phyloP scores from a whole-genome alignment of 2,329 filamentous ascomycete species.

The Trichoderma pleuroti region DNA sequence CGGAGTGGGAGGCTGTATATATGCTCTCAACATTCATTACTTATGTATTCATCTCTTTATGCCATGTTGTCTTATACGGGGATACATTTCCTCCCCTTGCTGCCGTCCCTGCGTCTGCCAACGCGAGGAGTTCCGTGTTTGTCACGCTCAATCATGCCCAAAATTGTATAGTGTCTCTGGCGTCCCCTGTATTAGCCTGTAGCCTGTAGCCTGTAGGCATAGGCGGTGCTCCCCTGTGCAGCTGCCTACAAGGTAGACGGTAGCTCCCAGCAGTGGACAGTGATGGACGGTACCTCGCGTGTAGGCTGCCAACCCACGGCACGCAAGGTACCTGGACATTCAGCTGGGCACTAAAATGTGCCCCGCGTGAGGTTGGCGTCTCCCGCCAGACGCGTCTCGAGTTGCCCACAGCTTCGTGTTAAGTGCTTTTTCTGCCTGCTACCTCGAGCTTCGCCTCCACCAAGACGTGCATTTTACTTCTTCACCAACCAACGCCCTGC shows the following conservation, averaged over 20 bases:
- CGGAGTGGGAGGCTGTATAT: background rate
- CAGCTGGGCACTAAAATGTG: background rate
- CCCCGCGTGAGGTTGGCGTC: slow-evolving; percentile 34
- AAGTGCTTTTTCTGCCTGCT: slow-evolving; percentile 20
- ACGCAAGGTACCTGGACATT: background rate
- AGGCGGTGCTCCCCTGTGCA: background rate
- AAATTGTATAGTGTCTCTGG: background rate
- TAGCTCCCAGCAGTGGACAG: background rate
- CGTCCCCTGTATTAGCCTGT: too few relatives aligned
- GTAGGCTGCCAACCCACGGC: background rate
- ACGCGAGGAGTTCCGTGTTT: background rate
- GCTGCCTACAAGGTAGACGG: background rate
- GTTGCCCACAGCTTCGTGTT: slow-evolving; percentile 17
- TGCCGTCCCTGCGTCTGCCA: background rate
- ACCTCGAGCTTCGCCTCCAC: slow-evolving; percentile 13
- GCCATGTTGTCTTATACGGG: background rate
- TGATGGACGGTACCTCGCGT: background rate
- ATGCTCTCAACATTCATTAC: background rate
- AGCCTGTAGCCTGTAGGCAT: background rate
- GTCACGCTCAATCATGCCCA: background rate
- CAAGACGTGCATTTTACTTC: slow-evolving; percentile 6
- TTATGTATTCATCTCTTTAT: background rate
- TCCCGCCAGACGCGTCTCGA: slow-evolving; percentile 19
- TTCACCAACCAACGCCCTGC: background rate
- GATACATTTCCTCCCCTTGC: background rate